Percentiles rank a stretch among this genome's conserved stretches.
phyloP scores from a whole-genome alignment of 1,284 basidiomycete species.

The Leccinum griseonigrum region DNA sequence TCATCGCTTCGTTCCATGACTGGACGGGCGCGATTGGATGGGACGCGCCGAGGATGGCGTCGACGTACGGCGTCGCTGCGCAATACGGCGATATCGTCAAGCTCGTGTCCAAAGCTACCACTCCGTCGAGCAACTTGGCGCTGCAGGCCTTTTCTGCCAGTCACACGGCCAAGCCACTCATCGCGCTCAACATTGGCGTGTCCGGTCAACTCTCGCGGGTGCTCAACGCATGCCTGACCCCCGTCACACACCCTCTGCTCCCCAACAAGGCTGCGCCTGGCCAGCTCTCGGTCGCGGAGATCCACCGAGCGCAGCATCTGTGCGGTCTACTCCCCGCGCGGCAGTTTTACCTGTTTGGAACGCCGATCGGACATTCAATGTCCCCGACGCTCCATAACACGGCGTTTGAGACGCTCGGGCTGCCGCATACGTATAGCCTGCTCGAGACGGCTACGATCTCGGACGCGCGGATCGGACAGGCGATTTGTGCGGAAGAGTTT shows the following conservation, averaged over 20 bases:
- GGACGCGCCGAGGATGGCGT: constrained; percentile 66
- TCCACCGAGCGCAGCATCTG: constrained; percentile 79
- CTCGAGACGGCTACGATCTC: constrained; percentile 68
- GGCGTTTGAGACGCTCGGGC: constrained; percentile 76
- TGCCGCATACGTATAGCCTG: constrained; percentile 81
- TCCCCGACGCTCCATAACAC: constrained; percentile 95
- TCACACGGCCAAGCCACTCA: constrained; percentile 68
- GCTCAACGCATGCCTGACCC: constrained; percentile 83
- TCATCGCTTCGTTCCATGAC: constrained; percentile 95
- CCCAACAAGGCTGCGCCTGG: constrained; percentile 89
- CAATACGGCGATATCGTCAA: constrained; percentile 88
- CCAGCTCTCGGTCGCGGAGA: constrained; percentile 85
- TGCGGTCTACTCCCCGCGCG: constrained; percentile 74
- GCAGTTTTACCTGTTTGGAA: constrained; percentile 86
- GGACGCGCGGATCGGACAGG: constrained; percentile 45
- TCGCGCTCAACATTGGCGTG: constrained; percentile 93
- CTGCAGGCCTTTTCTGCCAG: constrained; percentile 71
- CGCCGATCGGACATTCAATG: constrained; percentile 86
- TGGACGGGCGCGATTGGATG: constrained; percentile 87
- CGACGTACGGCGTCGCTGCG: constrained; percentile 66
- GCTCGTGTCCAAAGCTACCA: constrained; percentile 83
- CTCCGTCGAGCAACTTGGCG: constrained; percentile 77
- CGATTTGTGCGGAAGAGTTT: constrained; percentile 71
- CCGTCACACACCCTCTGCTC: constrained; percentile 85
- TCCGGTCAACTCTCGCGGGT: constrained; percentile 90